These are phyloP conservation scores for Colletotrichum orchidophilum DNA, from an alignment of 2,329 filamentous ascomycete species.

Conservation along the genomic window DNA sequence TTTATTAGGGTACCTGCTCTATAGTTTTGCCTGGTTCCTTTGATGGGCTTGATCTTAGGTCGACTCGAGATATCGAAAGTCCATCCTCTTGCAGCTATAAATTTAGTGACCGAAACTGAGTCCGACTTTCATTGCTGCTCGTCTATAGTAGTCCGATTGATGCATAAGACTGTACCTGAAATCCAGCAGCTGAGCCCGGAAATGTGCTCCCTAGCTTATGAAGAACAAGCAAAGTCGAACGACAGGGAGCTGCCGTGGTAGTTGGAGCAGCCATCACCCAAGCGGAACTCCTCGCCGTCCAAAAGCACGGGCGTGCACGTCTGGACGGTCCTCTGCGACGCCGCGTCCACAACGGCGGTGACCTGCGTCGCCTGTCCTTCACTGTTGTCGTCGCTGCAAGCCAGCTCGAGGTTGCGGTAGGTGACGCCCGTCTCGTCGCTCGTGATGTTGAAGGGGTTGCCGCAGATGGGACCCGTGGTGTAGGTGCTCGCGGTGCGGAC, in stretches of 20 bases:
- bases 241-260: neutral
- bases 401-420: slow-evolving; percentile 22
- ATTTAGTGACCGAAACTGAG: too few species aligned
- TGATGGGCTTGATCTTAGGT: neutral
- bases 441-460: slow-evolving; percentile 29
- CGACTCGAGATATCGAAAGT: neutral
- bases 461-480: slow-evolving; percentile 21
- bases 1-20: neutral
- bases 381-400: slow-evolving; percentile 25
- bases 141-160: too few species aligned
- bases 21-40: neutral
- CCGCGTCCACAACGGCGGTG: slow-evolving; percentile 18
- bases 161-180: neutral
- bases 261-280: neutral
- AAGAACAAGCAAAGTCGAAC: neutral
- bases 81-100: too few species aligned
- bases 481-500: slow-evolving; percentile 19
- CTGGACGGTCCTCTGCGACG: slow-evolving; percentile 18
- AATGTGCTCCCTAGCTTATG: neutral
- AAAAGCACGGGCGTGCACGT: slow-evolving; percentile 5
- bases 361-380: neutral
- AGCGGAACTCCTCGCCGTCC: neutral
- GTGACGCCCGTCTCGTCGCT: slow-evolving; percentile 6
- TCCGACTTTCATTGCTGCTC: neutral
- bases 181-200: neutral